Evolutionary conservation across 2,329 filamentous ascomycete species (phyloP), one percentile per base, ranked within the genome.

Genomic region (Calonectria naviculata): DNA sequence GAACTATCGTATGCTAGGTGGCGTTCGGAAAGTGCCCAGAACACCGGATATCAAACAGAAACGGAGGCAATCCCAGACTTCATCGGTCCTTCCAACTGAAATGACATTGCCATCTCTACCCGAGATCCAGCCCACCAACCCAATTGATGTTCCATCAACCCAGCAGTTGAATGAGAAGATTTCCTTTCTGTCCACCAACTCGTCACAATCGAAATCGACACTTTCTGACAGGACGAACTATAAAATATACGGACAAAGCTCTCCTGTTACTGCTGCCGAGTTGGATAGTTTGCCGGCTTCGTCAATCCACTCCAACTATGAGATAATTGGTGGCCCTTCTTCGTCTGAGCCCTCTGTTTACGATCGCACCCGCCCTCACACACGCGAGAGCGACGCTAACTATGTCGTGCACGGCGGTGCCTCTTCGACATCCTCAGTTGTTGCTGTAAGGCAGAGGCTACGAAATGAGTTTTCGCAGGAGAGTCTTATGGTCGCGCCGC

Each of bases 401-500:
- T 91, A 89, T 80, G 81, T 90, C 19, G 76, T 91, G 21, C 85
- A 89, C 80, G 85, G 75, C 12, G 71, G 85, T 62, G 84, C 85
- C 38, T 81, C 84, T 12, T 84, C 86, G 34, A 84, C 85, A 29
- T 80, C 77, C 17, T 80, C 77, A n/a, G 58, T 84, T 52, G 82
- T 81, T 26, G 82, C 84, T 42, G 76, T 82, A 66, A 76, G 61
- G 31, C 73, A 77, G 36, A 73, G 74, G 10, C 71, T 81, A 1
- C 84, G 83, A 7, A 81, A 83, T 24, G 85, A 86, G 67, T 92
- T 89, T 77, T 92, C 91, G 0, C 89, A 89, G 73, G 90, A 92
- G 76, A 92, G 90, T 72, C 83, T 92, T 34, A 77, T 89, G 15
- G 88, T 92, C 17, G 84, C 88, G 10, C 90, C 90, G 0, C 81